phyloP scores from a whole-genome alignment of 148 eudicot species.

The Silene uniflora region DNA sequence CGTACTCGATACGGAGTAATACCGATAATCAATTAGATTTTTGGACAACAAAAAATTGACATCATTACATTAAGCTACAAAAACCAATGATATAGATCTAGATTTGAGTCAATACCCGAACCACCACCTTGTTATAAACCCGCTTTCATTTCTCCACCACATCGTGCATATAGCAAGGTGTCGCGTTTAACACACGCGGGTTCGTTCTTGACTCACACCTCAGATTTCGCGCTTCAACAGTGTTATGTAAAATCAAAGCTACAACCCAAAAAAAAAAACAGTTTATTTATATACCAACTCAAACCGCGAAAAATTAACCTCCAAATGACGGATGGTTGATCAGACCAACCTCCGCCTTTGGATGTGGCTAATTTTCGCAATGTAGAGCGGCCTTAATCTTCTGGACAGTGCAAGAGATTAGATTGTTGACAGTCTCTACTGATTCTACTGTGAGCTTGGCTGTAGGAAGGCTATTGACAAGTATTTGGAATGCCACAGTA shows the following conservation, averaged over 20 bases:
- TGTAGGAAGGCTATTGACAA: constrained; percentile 83
- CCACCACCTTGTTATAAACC: constrained; percentile 52
- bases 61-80: constrained; percentile 18
- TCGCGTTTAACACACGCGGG: constrained; percentile 39
- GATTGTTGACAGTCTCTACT: constrained; percentile 82
- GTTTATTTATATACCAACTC: constrained; percentile 26
- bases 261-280: background rate
- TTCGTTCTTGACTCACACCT: constrained; percentile 99
- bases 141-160: background rate
- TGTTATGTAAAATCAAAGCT: background rate
- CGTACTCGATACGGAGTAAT: background rate
- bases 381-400: constrained; percentile 78
- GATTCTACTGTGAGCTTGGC: constrained; percentile 93
- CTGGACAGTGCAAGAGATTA: constrained; percentile 84
- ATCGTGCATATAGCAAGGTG: constrained; percentile 28
- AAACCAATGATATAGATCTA: constrained; percentile 20
- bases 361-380: constrained; percentile 53
- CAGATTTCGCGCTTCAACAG: constrained; percentile 17
- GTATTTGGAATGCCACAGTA: constrained; percentile 82
- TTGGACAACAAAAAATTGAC: constrained; percentile 18
- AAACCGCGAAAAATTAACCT: background rate
- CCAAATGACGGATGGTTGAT: too few relatives aligned
- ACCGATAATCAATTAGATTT: constrained; percentile 13
- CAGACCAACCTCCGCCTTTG: background rate
- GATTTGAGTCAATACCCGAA: constrained; percentile 97